These are phyloP conservation scores for Leucaena leucocephala DNA, from an alignment of 306 rosid species.

Conservation along the genomic window DNA sequence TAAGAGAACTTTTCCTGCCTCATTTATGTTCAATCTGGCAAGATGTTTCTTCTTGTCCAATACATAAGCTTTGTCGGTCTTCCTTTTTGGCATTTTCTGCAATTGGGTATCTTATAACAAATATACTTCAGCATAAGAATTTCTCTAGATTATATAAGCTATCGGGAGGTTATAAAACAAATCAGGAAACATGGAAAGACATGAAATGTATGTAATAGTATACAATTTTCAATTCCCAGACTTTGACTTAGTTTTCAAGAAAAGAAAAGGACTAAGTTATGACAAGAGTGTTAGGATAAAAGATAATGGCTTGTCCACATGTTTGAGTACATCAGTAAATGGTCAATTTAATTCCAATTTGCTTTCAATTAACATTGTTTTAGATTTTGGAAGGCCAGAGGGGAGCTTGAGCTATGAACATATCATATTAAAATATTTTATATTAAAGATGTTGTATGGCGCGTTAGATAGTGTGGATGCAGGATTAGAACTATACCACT, in stretches of 20 bases:
- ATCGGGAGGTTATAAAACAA: background rate
- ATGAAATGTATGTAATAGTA: background rate
- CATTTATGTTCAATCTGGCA: conserved; percentile 77
- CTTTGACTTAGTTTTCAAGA: background rate
- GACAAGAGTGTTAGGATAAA: background rate
- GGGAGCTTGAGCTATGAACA: no score
- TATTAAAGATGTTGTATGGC: background rate
- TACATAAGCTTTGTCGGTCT: conserved; percentile 83
- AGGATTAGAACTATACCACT: background rate
- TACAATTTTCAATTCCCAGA: background rate
- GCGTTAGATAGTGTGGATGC: background rate
- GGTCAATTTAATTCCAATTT: no score
- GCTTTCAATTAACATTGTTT: no score
- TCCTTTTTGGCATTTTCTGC: conserved; percentile 97
- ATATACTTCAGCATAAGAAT: conserved; percentile 39
- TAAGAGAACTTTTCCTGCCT: conserved; percentile 76
- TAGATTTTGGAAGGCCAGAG: no score
- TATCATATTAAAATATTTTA: no score
- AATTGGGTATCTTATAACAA: conserved; percentile 77
- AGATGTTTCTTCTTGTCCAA: conserved; percentile 89
- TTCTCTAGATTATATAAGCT: conserved; percentile 7
- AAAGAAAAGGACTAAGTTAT: background rate
- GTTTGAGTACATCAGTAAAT: no score
- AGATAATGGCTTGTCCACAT: background rate
- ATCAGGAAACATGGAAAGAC: background rate